A percentile compares a stretch with the other conserved stretches of the same genome.
Evolutionary conservation across 2,329 filamentous ascomycete species (phyloP).

Genomic region (Didymella keratinophila): DNA sequence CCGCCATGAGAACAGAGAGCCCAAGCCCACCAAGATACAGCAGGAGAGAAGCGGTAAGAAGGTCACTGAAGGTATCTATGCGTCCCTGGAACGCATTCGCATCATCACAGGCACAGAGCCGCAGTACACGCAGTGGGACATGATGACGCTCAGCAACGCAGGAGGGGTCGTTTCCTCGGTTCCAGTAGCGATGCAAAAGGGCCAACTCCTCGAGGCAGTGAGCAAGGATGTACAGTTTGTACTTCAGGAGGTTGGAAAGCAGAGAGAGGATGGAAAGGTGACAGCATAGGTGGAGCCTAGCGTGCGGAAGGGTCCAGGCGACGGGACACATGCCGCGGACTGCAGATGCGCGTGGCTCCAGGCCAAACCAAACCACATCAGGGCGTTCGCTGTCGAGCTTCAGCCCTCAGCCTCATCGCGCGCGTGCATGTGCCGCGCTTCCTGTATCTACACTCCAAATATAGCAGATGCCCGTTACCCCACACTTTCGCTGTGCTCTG

Average conservation of each 20-base stretch:
- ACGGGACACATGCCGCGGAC: slow-evolving; percentile 6
- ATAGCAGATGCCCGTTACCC: slow-evolving; percentile 20
- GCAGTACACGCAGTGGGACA: slow-evolving; percentile 68
- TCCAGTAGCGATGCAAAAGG: slow-evolving; percentile 71
- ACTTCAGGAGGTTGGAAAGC: slow-evolving; percentile 15
- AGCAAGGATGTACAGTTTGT: slow-evolving; percentile 57
- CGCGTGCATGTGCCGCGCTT: slow-evolving; percentile 21
- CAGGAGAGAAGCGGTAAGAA: slow-evolving; percentile 54
- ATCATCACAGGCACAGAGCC: slow-evolving; percentile 9
- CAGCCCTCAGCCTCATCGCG: slow-evolving; percentile 43
- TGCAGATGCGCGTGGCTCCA: slow-evolving; percentile 14
- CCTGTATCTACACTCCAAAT: slow-evolving; percentile 32
- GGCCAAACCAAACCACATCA: slow-evolving; percentile 18
- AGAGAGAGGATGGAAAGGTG: slow-evolving; percentile 9
- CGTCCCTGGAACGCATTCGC: slow-evolving; percentile 63
- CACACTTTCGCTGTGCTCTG: slow-evolving; percentile 20
- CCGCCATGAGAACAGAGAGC: slow-evolving; percentile 9
- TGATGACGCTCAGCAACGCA: slow-evolving; percentile 78
- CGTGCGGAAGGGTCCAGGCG: slow-evolving; percentile 3
- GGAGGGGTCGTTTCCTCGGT: slow-evolving; percentile 62
- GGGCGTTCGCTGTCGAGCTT: slow-evolving; percentile 22
- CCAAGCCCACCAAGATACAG: slow-evolving; percentile 23
- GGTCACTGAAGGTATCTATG: slow-evolving; percentile 67
- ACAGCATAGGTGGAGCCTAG: neutral
- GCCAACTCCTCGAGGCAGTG: slow-evolving; percentile 18